Conservation (phyloP, 257 asterid genomes). For the Solanum rostratum region DNA sequence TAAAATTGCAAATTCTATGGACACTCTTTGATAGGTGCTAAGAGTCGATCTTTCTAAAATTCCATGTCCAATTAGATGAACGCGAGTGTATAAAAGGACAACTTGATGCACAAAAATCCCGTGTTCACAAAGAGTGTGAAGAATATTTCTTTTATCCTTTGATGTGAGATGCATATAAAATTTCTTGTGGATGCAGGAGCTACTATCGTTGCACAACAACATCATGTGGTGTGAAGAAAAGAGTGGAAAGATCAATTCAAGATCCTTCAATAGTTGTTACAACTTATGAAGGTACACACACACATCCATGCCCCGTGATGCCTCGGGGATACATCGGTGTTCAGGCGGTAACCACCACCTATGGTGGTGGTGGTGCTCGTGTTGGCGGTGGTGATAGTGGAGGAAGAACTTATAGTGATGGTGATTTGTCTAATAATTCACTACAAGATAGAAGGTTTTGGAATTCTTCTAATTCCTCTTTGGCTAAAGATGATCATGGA, state of each 20-base stretch:
- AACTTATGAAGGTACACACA: constrained; percentile 84
- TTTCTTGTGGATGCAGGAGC: constrained; percentile 46
- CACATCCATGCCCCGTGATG: constrained; percentile 42
- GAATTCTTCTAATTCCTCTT: constrained; percentile 25
- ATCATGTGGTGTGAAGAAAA: constrained; percentile 79
- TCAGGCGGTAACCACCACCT: constrained; percentile 22
- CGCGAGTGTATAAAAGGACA: too few species aligned
- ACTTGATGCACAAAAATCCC: too few species aligned
- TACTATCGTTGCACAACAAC: constrained; percentile 84
- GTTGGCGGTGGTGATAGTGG: background rate
- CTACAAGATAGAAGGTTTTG: constrained; percentile 24
- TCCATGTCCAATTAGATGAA: too few species aligned
- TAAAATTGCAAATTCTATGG: too few species aligned
- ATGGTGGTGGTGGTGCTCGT: background rate
- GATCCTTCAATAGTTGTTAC: constrained; percentile 78
- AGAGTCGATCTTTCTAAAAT: background rate
- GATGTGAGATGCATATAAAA: background rate
- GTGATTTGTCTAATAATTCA: constrained; percentile 3
- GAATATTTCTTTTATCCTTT: background rate
- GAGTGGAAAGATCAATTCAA: constrained; percentile 69
- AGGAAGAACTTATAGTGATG: background rate
- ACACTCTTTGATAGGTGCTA: background rate
- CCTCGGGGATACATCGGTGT: constrained; percentile 39
- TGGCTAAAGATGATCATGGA: constrained; percentile 39
- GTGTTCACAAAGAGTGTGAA: too few species aligned